Evolutionary conservation across 306 rosid species (phyloP).

Genomic region (Canavalia ensiformis): DNA sequence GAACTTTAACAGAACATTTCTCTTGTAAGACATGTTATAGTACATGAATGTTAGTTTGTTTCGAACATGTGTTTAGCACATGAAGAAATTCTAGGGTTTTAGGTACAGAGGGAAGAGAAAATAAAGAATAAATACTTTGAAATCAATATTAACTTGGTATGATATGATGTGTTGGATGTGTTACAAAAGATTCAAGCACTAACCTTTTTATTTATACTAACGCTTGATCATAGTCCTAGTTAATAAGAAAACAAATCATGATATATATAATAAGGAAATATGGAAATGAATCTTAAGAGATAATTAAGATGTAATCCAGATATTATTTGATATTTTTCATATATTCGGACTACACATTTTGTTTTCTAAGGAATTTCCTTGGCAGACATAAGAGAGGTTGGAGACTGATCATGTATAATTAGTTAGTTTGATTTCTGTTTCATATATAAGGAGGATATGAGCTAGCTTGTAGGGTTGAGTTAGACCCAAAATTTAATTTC

Average conservation of each 20-base stretch:
- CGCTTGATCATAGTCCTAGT: neutral
- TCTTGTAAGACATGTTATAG: neutral
- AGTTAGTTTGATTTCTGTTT: neutral
- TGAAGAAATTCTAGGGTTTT: neutral
- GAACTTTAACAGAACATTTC: neutral
- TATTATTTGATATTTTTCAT: neutral
- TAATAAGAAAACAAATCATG: too few species aligned
- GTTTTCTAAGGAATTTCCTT: conserved; percentile 4
- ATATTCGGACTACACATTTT: neutral
- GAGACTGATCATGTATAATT: neutral
- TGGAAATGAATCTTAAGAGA: neutral
- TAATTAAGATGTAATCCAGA: neutral
- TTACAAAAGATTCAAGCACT: neutral
- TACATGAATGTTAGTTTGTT: neutral
- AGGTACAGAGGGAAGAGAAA: neutral
- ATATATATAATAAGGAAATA: neutral
- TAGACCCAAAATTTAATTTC: too few species aligned
- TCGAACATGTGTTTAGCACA: neutral
- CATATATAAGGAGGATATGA: neutral
- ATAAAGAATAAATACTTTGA: neutral
- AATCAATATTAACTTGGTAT: neutral
- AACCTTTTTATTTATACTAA: neutral
- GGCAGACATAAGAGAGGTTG: conserved; percentile 2
- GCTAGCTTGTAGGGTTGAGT: too few species aligned
- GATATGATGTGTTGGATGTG: neutral